Percentiles rank a stretch among this genome's conserved stretches.
Evolutionary conservation across 768 basidiomycete genomes (phyloP).

Genomic region (Mycena amicta): DNA sequence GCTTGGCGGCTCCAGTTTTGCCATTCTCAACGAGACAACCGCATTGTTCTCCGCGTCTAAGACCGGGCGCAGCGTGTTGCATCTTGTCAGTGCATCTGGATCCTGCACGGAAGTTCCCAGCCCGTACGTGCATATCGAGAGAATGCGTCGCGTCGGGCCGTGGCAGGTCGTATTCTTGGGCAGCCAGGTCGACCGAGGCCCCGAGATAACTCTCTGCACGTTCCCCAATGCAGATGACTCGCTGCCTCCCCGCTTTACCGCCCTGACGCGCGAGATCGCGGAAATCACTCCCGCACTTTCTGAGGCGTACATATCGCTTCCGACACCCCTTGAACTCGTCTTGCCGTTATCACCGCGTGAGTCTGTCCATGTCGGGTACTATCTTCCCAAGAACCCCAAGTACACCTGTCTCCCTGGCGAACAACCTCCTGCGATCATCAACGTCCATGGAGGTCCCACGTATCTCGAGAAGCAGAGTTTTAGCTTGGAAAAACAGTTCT

Average conservation of each 20-base stretch:
- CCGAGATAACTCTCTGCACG: slow-evolving; percentile 11
- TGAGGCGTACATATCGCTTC: slow-evolving; percentile 22
- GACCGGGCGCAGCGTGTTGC: slow-evolving; percentile 31
- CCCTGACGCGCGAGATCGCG: background rate
- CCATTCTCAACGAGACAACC: slow-evolving; percentile 29
- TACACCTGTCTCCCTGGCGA: slow-evolving; percentile 43
- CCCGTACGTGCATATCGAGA: slow-evolving; percentile 31
- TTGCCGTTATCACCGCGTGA: background rate
- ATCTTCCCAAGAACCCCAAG: slow-evolving; percentile 52
- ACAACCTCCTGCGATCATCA: slow-evolving; percentile 54
- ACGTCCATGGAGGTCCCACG: slow-evolving; percentile 63
- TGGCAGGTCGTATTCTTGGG: slow-evolving; percentile 33
- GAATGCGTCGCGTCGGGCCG: slow-evolving; percentile 28
- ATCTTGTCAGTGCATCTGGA: slow-evolving; percentile 29
- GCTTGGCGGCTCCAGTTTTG: slow-evolving; percentile 40
- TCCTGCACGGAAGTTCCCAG: slow-evolving; percentile 25
- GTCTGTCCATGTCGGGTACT: slow-evolving; percentile 54
- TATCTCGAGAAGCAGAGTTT: slow-evolving; percentile 37
- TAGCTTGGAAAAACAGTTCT: slow-evolving; percentile 46
- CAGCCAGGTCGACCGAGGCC: slow-evolving; percentile 28
- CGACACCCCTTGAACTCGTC: slow-evolving; percentile 18
- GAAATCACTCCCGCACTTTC: slow-evolving; percentile 13
- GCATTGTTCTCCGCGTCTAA: slow-evolving; percentile 28
- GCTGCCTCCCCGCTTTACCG: background rate
- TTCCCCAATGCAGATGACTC: background rate